Base-by-base conservation (phyloP, 2,329 filamentous ascomycete genomes). In the Cladophialophora bantiana region DNA sequence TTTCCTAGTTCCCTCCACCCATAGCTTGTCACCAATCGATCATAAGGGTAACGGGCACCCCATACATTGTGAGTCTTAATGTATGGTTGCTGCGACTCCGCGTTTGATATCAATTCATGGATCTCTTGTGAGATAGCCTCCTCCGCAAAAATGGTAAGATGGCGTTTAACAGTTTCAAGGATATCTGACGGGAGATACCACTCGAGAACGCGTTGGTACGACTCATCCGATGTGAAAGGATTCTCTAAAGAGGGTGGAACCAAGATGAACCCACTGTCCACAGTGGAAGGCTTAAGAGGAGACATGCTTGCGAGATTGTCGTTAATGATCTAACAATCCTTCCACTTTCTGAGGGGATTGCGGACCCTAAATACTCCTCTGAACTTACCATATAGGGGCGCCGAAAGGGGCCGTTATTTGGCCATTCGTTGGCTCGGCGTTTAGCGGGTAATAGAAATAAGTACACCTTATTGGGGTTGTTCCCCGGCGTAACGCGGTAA, bases 151-250 rank as follows among this genome's bases (percentile, higher is more conserved):
- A 72, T 69, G 2, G 45, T 68, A 12, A 78, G 68, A 7, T 73
- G 70, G 2, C 70, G 59, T 40, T 74, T 70, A 18, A 89, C 76
- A 77, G 83, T 86, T 68, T 82, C 75, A 53, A 90, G 83, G n/a
- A 88, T 78, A 54, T 82, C 75, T 20, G 83, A 81, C 0, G 83
- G 82, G 15, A 74, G 68, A 61, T 74, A 68, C 71, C 69, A 68
- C 58, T 68, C 58, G 15, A 73, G 59, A 48, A 71, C 66, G 13
- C 71, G 71, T 18, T 70, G 65, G 48, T 71, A 70, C 10, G 70
- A 66, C 6, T 15, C 26, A 48, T 74, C 72, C 13, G 68, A 66
- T 7, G 70, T 71, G 32, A 62, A 68, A 59, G 72, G 72, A 40
- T 74, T 74, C 36, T 72, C 36, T 7, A 74, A 42, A 13, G 65